Base-by-base conservation (phyloP, 2,329 filamentous ascomycete species). In the Hypoxylon sp. region DNA sequence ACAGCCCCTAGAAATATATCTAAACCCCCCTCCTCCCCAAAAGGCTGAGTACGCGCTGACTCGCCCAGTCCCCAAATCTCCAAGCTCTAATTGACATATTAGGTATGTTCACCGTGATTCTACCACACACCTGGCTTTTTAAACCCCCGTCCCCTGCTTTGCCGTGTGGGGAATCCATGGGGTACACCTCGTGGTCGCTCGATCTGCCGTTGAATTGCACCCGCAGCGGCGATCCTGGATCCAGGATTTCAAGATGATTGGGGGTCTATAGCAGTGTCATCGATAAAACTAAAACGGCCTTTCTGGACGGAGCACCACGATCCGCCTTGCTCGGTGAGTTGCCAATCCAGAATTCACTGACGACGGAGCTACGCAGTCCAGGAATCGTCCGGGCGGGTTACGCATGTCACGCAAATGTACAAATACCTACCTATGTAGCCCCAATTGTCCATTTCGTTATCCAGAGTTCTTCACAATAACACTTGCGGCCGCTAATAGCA, bases 301-400 rank as follows among this genome's bases (percentile, higher is more conserved):
- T 51, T 51, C 51, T 65, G 39, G 55, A 70, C 68, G 67, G 67
- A 68, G 67, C 61, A 47, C 52, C 19, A 58, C 39, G 67, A 70
- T 70, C 67, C 67, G 64, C 27, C 67, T 67, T 56, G 63, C 58
- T 47, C 45, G 51, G 25, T 27, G 60, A 62, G 53, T 30, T 50
- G 7, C 51, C 29, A 45, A 39, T 16, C 3, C 25, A n/a, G 45
- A 45, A 19, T 45, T 63, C 23, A 48, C 23, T 19, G 30, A 23
- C 30, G 47, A 54, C 55, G 29, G 53, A 27, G 25, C 16, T 29
- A 39, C 16, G 23, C 25, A 21, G 37, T 16, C 51, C 59, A n/a
- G 29, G 55, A 21, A 30, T 39, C 29, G 39, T 46, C 32, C 45
- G n/a, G 37, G 51, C 45, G 41, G 41, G 37, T 34, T 14, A 37